Evolutionary conservation across 768 basidiomycete genomes (phyloP), one percentile per base, ranked within the genome.

Genomic region (Pleurotus platypus): DNA sequence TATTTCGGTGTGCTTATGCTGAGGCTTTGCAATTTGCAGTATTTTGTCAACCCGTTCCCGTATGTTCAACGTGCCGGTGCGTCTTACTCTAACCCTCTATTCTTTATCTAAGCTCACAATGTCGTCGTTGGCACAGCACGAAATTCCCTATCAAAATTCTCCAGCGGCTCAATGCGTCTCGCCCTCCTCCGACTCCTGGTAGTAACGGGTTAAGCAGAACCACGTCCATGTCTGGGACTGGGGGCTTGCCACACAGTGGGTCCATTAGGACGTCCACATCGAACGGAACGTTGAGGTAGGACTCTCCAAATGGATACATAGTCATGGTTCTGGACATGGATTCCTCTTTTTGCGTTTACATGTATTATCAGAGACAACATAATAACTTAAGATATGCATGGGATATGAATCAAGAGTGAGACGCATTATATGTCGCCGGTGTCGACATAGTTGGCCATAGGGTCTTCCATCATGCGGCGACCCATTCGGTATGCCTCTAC

Each of bases 141-240:
- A 94, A 94, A 69, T 98, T 98, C 78, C 94, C 94, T 3, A 86
- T 94, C 69, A 94, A 95, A 67, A 92, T 92, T 2, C 81, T 96
- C 7, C 88, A 90, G 69, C 86, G 92, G 12, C 78, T 93, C 47
- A 89, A 88, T 60, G 82, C 86, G 35, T 79, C 79, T 1, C 78
- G 80, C 48, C 78, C 80, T 18, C 71, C n/a, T 40, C 55, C 59
- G 16, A 39, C 62, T 15, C 55, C 69, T 62, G 49, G 61, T 60
- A 67, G 70, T 39, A 48, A 37, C 49, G 46, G 39, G 20, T 12
- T 40, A 18, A 30, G 40, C 35, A 16, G 56, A 53, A 47, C 49
- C 15, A 30, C 55, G 26, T 48, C 55, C 8, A n/a, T 15, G 3
- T 35, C 30, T 35, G 30, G 30, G 30, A 35, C 30, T 11, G 30